Evolutionary conservation across 208 protist species (phyloP).

Genomic region (Wallacemonas sp.): DNA sequence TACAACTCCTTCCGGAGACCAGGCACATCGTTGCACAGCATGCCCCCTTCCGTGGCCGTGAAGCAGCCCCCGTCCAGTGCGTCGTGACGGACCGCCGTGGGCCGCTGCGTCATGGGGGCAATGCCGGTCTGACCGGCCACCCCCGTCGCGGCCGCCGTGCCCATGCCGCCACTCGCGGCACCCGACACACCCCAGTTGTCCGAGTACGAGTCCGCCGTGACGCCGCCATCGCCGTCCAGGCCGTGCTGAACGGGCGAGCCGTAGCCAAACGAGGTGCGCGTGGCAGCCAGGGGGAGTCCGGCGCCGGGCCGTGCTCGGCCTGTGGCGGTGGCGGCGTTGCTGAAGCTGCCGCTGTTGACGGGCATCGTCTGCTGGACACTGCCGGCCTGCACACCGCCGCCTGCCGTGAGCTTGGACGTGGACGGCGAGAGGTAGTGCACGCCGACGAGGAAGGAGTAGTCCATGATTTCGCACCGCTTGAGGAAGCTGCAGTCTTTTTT

Average conservation of each 20-base stretch:
- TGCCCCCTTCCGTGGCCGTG: conserved; percentile 79
- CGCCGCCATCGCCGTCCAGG: not conserved
- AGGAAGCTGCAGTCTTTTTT: conserved; percentile 90
- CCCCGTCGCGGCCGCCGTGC: not conserved
- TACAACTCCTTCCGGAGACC: conserved; percentile 81
- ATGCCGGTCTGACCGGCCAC: not conserved
- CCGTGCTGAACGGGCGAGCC: not conserved
- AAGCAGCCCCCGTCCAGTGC: conserved; percentile 72
- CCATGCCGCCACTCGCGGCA: not conserved
- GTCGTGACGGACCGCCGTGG: not conserved
- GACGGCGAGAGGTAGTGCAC: conserved; percentile 51
- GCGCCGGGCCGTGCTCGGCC: not conserved
- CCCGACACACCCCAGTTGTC: not conserved
- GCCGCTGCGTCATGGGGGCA: not conserved
- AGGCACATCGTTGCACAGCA: conserved; percentile 68
- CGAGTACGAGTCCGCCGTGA: not conserved
- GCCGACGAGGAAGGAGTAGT: conserved; percentile 94
- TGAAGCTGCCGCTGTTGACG: conserved; percentile 9
- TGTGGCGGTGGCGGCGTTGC: not conserved
- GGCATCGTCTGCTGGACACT: not conserved
- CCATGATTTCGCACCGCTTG: conserved; percentile 87
- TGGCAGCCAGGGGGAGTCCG: not conserved
- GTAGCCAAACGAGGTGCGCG: conserved; percentile 6
- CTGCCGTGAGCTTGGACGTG: not conserved
- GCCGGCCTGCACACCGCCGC: not conserved